Evolutionary conservation across 768 basidiomycete species (phyloP).

Genomic region (Pleurotus giganteus): DNA sequence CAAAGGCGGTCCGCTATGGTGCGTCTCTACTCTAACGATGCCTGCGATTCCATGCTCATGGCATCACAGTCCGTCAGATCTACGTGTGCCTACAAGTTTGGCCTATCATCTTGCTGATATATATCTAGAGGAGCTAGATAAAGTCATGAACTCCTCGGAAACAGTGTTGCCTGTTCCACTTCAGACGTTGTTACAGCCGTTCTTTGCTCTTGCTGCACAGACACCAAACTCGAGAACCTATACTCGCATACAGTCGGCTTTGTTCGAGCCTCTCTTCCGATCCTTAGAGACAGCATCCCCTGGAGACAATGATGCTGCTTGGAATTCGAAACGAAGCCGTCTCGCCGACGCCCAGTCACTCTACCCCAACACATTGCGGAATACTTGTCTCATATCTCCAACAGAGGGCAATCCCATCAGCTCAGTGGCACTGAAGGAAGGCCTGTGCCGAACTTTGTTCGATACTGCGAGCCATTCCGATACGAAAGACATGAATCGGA

Average conservation of each 20-base stretch:
- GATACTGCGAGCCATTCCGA: conserved; percentile 69
- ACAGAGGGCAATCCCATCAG: conserved; percentile 34
- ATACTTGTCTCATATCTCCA: conserved; percentile 50
- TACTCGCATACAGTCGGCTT: conserved; percentile 64
- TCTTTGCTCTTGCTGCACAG: conserved; percentile 67
- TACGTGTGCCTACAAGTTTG: conserved; percentile 73
- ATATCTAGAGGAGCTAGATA: conserved; percentile 88
- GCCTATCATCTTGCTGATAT: conserved; percentile 88
- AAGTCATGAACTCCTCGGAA: conserved; percentile 37
- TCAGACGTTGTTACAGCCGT: conserved; percentile 53
- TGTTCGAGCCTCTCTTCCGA: conserved; percentile 69
- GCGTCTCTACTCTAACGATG: conserved; percentile 18
- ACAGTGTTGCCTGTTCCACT: conserved; percentile 44
- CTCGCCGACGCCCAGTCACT: conserved; percentile 27
- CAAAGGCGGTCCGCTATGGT: conserved; percentile 87
- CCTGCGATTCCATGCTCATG: neutral
- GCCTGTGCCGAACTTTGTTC: conserved; percentile 64
- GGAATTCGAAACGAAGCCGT: conserved; percentile 46
- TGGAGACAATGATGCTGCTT: conserved; percentile 36
- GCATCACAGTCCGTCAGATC: conserved; percentile 58
- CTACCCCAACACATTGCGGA: conserved; percentile 48
- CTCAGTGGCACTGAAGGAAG: conserved; percentile 41
- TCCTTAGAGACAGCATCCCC: conserved; percentile 40
- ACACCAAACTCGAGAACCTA: conserved; percentile 65
- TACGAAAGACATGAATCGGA: conserved; percentile 75